Evolutionary conservation across 2,329 filamentous ascomycete species (phyloP), one percentile per base, ranked within the genome.

Genomic region (Fusarium brevicatenulatum): DNA sequence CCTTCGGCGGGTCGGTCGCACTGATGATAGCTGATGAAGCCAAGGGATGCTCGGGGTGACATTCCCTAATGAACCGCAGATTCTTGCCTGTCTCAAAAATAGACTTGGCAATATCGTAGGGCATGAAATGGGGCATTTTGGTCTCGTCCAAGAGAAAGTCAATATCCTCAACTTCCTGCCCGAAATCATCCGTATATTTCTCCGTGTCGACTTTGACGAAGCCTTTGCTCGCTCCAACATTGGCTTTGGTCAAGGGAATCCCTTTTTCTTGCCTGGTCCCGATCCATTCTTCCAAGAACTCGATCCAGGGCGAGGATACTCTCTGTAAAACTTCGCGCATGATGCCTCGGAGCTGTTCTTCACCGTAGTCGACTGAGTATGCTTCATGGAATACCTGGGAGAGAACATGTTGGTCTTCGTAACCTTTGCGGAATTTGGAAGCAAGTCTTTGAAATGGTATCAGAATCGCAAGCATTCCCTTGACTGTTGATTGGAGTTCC

Each of bases 51-150:
- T 90, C 85, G 9, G 93, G 88, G 78, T 96, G 92, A 73, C 92
- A 90, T 28, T 85, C 83, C 74, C 90, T 89, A 53, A 97, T 85
- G 60, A 96, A 90, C 12, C 92, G 89, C 53, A 97, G 82, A 78
- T 92, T 95, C 75, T 88, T 89, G 8, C 93, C 94, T 7, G 91
- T 92, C 78, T 97, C 93, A 72, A 95, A 95, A n/a, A 96, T 89
- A 9, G 86, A 84, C 56, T 88, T 86, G 7, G 90, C 91, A 72
- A 95, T 88, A 64, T 96, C 93, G 9, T 84, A 80, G 0, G 91
- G 88, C 49, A 97, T 86, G 73, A 96, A 96, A 4, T 86, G 84
- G 1, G 93, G 93, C 82, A 96, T 90, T 70, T 89, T 88, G 34
- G 88, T 84, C 28, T 86, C 84, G 67, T 92, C 90, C 37, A 95